Conservation (phyloP, 768 basidiomycete species). For the Tulasnella sp. region DNA sequence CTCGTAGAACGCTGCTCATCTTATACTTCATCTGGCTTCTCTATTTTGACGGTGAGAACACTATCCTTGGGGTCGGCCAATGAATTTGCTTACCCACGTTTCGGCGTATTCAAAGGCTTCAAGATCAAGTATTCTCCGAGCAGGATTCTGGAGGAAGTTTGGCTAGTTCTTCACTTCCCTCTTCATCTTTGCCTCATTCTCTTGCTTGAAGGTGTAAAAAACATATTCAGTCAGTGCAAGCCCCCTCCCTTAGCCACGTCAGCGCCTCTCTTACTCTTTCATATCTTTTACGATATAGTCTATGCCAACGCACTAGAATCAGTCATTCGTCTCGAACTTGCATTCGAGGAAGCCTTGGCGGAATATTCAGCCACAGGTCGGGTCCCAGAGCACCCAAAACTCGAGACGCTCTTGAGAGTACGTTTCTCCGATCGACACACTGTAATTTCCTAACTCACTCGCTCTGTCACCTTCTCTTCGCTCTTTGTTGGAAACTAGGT, state of each 20-base stretch:
- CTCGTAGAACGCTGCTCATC: neutral
- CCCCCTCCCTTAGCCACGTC: neutral
- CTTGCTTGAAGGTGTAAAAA: neutral
- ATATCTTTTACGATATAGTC: neutral
- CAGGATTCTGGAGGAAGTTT: neutral
- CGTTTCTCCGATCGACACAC: neutral
- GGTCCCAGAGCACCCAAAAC: neutral
- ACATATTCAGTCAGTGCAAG: neutral
- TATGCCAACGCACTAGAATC: neutral
- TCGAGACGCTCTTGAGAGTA: neutral
- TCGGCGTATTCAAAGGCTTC: slow-evolving; percentile 4
- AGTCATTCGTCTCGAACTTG: neutral
- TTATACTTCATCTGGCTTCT: slow-evolving; percentile 10
- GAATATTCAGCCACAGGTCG: neutral
- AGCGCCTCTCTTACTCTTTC: neutral
- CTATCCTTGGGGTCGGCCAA: neutral
- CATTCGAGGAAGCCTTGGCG: neutral
- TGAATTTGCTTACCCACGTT: neutral
- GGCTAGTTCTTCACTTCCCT: neutral
- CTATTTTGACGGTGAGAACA: slow-evolving; percentile 4
- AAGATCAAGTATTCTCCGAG: neutral
- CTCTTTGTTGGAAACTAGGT: neutral
- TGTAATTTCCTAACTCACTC: no score
- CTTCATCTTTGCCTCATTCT: neutral
- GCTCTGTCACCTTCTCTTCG: neutral